These are phyloP conservation scores for Omphalea diandra DNA, from an alignment of 441 rosid genomes.

Conservation along the genomic window DNA sequence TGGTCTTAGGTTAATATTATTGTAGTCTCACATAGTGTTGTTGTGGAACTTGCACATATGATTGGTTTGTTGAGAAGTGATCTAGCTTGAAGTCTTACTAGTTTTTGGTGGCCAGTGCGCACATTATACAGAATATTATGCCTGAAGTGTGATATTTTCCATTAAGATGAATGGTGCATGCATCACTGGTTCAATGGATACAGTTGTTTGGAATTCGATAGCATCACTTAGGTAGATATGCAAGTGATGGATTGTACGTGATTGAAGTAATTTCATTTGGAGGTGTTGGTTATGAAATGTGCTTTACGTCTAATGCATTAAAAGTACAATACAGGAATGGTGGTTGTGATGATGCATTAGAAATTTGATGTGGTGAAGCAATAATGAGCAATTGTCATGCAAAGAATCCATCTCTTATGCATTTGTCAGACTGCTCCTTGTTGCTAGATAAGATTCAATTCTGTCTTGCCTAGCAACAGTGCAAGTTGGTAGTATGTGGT, in stretches of 20 bases:
- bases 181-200: conserved; percentile 12
- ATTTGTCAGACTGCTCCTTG: neutral
- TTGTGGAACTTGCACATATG: conserved; percentile 23
- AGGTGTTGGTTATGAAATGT: conserved; percentile 18
- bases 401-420: conserved; percentile 10
- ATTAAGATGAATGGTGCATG: conserved; percentile 15
- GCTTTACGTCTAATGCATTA: conserved; percentile 1
- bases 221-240: conserved; percentile 16
- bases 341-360: neutral
- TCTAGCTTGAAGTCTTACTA: conserved; percentile 24
- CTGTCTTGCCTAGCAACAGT: conserved; percentile 10
- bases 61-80: conserved; percentile 30
- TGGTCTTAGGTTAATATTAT: conserved; percentile 35
- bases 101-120: conserved; percentile 19
- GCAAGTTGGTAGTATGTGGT: conserved; percentile 18
- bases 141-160: conserved; percentile 22
- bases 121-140: conserved; percentile 20
- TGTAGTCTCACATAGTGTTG: conserved; percentile 31
- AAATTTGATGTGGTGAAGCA: conserved; percentile 18
- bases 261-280: neutral
- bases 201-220: conserved; percentile 21
- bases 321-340: conserved; percentile 4
- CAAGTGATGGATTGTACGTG: conserved; percentile 11
- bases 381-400: conserved; percentile 9
- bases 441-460: conserved; percentile 15